Percentiles rank a stretch among this genome's conserved stretches.
These are phyloP conservation scores for Annulohypoxylon truncatum DNA, from an alignment of 2,329 filamentous ascomycete genomes.

Conservation along the genomic window DNA sequence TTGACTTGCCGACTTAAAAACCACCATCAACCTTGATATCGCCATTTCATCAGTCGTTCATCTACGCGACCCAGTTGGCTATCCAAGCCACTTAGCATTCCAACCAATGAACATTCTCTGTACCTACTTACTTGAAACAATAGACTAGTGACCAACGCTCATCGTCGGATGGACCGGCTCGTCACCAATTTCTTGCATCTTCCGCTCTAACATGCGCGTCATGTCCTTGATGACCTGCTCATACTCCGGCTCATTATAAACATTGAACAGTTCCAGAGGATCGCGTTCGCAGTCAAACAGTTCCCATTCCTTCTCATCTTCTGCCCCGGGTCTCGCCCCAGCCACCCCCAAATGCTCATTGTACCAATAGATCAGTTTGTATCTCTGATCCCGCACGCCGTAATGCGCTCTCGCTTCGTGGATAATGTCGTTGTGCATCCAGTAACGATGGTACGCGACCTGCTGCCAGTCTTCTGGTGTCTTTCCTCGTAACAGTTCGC, in stretches of 20 bases:
- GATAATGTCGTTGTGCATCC: conserved; percentile 65
- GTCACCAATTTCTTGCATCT: conserved; percentile 55
- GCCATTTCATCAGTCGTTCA: no score
- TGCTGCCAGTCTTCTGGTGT: conserved; percentile 61
- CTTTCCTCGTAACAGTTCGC: conserved; percentile 50
- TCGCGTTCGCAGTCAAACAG: conserved; percentile 64
- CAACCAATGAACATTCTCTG: not conserved
- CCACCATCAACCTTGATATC: no score
- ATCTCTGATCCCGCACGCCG: conserved; percentile 61
- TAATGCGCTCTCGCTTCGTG: conserved; percentile 65
- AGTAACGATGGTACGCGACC: conserved; percentile 66
- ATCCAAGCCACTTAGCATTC: no score
- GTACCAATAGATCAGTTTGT: conserved; percentile 69
- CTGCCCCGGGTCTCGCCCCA: conserved; percentile 55
- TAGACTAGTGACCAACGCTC: not conserved
- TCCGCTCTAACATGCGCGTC: conserved; percentile 57
- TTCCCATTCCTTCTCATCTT: conserved; percentile 64
- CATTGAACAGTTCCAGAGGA: conserved; percentile 62
- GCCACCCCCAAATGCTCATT: conserved; percentile 60
- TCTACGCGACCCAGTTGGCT: no score
- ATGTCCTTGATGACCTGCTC: conserved; percentile 53
- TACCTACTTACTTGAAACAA: conserved; percentile 2
- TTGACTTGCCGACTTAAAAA: no score
- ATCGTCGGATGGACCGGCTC: conserved; percentile 15
- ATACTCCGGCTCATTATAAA: conserved; percentile 55